A percentile compares a stretch with the other conserved stretches of the same genome.
phyloP scores from a whole-genome alignment of 176 grass and related monocot species.

The Eremochloa ophiuroides region DNA sequence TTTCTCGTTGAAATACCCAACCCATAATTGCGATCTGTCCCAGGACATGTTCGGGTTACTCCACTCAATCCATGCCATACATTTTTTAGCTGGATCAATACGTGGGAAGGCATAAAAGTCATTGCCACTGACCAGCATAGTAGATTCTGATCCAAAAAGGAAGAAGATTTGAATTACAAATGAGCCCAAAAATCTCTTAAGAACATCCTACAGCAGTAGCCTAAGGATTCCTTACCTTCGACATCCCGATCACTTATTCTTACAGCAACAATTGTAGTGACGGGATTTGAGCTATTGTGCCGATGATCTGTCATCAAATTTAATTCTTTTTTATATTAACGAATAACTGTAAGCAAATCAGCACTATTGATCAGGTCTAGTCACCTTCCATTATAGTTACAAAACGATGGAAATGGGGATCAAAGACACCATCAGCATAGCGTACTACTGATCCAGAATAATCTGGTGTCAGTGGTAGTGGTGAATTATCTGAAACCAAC shows the following conservation, averaged over 20 bases:
- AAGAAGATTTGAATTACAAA: background rate
- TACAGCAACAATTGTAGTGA: conserved; percentile 52
- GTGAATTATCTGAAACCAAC: conserved; percentile 40
- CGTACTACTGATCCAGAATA: conserved; percentile 41
- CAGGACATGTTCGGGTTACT: conserved; percentile 76
- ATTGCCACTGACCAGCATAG: conserved; percentile 53
- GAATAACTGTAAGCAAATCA: background rate
- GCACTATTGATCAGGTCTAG: background rate
- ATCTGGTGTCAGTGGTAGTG: conserved; percentile 54
- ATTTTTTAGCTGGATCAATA: conserved; percentile 55
- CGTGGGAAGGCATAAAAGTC: conserved; percentile 92
- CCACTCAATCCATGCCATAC: conserved; percentile 85
- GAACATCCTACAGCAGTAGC: background rate
- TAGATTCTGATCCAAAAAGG: conserved; percentile 49
- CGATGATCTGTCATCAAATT: conserved; percentile 53
- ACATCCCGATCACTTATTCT: conserved; percentile 24
- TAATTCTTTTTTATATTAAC: background rate
- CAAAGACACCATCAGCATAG: conserved; percentile 71
- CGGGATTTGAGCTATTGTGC: conserved; percentile 49
- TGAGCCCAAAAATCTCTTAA: background rate
- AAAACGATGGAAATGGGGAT: conserved; percentile 72
- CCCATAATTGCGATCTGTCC: conserved; percentile 82
- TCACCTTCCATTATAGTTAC: conserved; percentile 87
- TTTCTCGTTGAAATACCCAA: conserved; percentile 70
- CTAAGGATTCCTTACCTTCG: conserved; percentile 41